Base-by-base conservation (phyloP, 495 filamentous ascomycete genomes). In the Friedmanniomyces endolithicus region DNA sequence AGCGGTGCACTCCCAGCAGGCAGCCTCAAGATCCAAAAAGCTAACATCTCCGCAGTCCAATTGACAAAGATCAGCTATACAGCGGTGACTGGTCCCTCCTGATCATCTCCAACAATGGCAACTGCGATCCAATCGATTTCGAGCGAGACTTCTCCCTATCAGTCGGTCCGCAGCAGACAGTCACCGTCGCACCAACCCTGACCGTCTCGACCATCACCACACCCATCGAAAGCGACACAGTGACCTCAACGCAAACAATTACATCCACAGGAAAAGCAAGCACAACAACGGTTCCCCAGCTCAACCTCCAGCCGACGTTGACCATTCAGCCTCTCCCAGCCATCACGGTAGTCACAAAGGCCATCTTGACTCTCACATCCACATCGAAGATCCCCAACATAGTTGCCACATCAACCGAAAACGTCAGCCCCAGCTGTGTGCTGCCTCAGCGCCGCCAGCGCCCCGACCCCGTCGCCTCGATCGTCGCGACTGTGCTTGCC, bases 101-200 rank as follows among this genome's bases (percentile, higher is more conserved):
- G 20, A 61, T 70, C 40, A 47, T 70, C 45, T 68, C 65, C 53
- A 69, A 70, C 63, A 69, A 69, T 50, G 67, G 65, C 19, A 52
- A 61, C 33, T 55, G 61, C 16, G 59, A 58, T 1, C 63, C 67
- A 19, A 64, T 69, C 37, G 67, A 62, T 19, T 67, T 67, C 37
- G 50, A 70, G 59, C 57, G 68, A 39, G 65, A 69, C 45, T 70
- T 70, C 58, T 51, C 29, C n/a, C 59, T 70, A 11, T 48, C 40
- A n/a, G 68, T 68, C 20, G 67, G 64, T 22, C 60, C 65, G 1
- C 67, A 66, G 50, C 46, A 52, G 2, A 70, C 68, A 4, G 48
- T 35, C 34, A 70, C 67, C 44, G 50, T 48, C 25, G 57, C 60
- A 1, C 45, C 56, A 8, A 56, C 48, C 35, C 46, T 56, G 19